These are phyloP conservation scores for Centella asiatica DNA, from an alignment of 129 eudicot genomes.

Conservation along the genomic window DNA sequence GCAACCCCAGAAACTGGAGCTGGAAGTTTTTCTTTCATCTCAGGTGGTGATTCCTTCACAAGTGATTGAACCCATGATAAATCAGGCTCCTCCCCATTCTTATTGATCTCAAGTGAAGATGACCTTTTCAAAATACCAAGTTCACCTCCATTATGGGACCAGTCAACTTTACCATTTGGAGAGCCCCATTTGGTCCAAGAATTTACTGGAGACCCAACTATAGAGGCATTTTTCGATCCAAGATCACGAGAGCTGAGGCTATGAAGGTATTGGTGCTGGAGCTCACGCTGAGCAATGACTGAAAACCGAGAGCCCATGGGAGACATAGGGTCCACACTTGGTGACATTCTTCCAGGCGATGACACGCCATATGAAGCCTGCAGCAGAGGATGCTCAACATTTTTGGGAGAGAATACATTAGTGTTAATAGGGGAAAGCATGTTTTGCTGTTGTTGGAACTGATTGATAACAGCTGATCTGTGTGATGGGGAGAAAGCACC, in stretches of 20 bases:
- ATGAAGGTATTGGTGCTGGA: constrained; percentile 58
- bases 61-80: constrained; percentile 93
- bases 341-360: constrained; percentile 70
- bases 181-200: constrained; percentile 73
- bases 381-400: constrained; percentile 47
- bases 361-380: constrained; percentile 67
- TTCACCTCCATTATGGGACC: constrained; percentile 50
- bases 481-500: constrained; percentile 77
- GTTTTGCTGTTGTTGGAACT: constrained; percentile 87
- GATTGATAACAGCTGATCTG: constrained; percentile 66
- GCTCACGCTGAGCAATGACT: constrained; percentile 54
- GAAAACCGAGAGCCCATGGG: constrained; percentile 62
- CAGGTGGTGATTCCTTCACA: constrained; percentile 89
- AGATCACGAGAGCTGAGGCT: constrained; percentile 78
- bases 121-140: constrained; percentile 32
- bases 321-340: constrained; percentile 59
- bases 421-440: constrained; percentile 80
- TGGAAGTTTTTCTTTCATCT: constrained; percentile 60
- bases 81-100: constrained; percentile 75
- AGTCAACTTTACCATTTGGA: constrained; percentile 56
- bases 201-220: constrained; percentile 51
- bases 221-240: constrained; percentile 36
- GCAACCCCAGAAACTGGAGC: constrained; percentile 34
- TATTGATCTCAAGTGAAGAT: constrained; percentile 36
- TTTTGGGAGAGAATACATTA: constrained; percentile 59